phyloP scores from a whole-genome alignment of 2,329 filamentous ascomycete genomes.

The Fusarium domesticum region DNA sequence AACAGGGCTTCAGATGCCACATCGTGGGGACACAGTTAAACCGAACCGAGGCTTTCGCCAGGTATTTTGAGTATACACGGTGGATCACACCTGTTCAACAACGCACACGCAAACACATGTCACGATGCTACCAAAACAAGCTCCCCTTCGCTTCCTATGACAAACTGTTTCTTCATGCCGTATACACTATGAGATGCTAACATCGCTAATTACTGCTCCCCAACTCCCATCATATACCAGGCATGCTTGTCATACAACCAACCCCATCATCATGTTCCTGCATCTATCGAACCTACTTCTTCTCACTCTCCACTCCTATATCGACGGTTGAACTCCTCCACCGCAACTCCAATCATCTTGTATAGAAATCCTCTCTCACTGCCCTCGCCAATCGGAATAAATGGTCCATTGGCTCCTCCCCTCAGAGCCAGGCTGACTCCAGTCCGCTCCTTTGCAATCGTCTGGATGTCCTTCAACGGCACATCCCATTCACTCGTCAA shows the following conservation, averaged over 20 bases:
- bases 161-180: not conserved
- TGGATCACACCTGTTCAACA: too few species aligned
- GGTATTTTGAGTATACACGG: too few species aligned
- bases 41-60: too few species aligned
- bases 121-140: too few species aligned
- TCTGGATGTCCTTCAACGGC: slow-evolving; percentile 91
- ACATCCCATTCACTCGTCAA: slow-evolving; percentile 94
- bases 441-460: slow-evolving; percentile 93
- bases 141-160: too few species aligned
- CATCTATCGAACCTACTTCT: not conserved
- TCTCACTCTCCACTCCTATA: slow-evolving; percentile 44
- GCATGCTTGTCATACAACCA: too few species aligned
- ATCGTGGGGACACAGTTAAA: too few species aligned
- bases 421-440: slow-evolving; percentile 86
- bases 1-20: too few species aligned
- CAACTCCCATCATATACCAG: not conserved
- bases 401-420: slow-evolving; percentile 89
- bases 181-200: not conserved
- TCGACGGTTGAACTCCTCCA: slow-evolving; percentile 64
- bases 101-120: too few species aligned
- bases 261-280: not conserved
- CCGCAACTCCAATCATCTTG: slow-evolving; percentile 62
- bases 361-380: slow-evolving; percentile 64
- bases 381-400: slow-evolving; percentile 91
- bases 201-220: not conserved